Evolutionary conservation across 1,284 basidiomycete genomes (phyloP).

Genomic region (Sparassis latifolia): DNA sequence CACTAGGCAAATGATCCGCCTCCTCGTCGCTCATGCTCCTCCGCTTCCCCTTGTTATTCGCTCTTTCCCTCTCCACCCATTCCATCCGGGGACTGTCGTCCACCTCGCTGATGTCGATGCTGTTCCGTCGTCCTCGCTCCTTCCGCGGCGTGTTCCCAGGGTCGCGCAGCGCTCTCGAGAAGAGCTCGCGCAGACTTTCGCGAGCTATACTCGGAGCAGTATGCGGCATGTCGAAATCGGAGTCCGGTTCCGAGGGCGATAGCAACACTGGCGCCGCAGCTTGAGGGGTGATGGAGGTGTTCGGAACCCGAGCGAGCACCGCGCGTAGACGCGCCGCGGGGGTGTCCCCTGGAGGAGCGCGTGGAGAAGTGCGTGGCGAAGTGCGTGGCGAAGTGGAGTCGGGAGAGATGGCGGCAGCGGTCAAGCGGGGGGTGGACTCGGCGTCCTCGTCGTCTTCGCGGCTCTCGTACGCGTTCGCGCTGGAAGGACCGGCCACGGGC

Average conservation of each 20-base stretch:
- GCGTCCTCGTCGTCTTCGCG: constrained; percentile 36
- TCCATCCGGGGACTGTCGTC: constrained; percentile 45
- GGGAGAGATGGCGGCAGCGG: constrained; percentile 19
- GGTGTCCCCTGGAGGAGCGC: constrained; percentile 29
- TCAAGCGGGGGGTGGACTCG: constrained; percentile 42
- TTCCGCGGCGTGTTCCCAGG: constrained; percentile 58
- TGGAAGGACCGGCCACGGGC: constrained; percentile 29
- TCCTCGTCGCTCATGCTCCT: constrained; percentile 67
- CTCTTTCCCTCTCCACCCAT: constrained; percentile 35
- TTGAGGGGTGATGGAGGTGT: constrained; percentile 20
- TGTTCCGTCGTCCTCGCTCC: constrained; percentile 39
- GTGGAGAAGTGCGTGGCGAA: constrained; percentile 1
- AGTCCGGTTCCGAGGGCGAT: constrained; percentile 50
- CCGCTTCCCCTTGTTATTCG: constrained; percentile 43
- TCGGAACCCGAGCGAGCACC: constrained; percentile 40
- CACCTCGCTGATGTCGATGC: constrained; percentile 54
- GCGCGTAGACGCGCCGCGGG: constrained; percentile 52
- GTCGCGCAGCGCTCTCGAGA: constrained; percentile 54
- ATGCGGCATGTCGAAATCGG: constrained; percentile 47
- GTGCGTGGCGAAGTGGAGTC: constrained; percentile 18
- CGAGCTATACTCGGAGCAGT: constrained; percentile 44
- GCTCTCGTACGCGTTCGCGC: constrained; percentile 25
- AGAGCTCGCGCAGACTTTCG: constrained; percentile 55
- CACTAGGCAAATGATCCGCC: constrained; percentile 46
- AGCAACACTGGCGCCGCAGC: constrained; percentile 27